Evolutionary conservation across 1,139 yeast genomes (phyloP), one percentile per base, ranked within the genome.

Genomic region (Hansenula sp.): DNA sequence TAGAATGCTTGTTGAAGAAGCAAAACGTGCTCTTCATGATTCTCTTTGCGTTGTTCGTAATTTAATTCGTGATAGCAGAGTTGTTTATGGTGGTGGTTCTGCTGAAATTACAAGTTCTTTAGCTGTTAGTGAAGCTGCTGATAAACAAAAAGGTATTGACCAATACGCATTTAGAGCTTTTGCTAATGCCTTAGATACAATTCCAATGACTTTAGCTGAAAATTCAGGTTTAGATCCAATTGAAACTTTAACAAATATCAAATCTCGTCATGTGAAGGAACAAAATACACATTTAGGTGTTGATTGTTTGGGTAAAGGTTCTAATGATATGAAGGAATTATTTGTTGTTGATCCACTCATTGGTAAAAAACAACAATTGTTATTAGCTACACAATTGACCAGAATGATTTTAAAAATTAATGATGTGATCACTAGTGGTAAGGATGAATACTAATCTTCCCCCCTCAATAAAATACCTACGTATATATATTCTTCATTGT

Each of bases 21-120:
- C 97, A 42, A 79, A 87, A 52, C 81, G 99, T 65, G 97, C 98
- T 2, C 73, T 94, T 45, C 98, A 92, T 60, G 99, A 94, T 62
- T 88, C 98, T 6, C 70, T 94, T 44, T 92, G 98, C 69, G 98
- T 94, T 39, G 98, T 94, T 27, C 86, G 98, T 69, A 94, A 94
- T 67, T 76, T 94, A 60, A 83, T 94, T 42, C 81, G 84, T 59
- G 97, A 94, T 61, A 83, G 81, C 61, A 77, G 97, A 64, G 88
- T 94, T 37, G 97, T 94, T 14, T 94, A 94, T 59, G 98, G 98
- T 49, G 98, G 98, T 53, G 99, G 98, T 54, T 96, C 98, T 18
- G 94, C 97, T 21, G 99, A 94, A 67, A 79, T 92, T 42, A 74
- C 97, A 2, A 85, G 96, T 69, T 89, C 97, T 14, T 68, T 92